Base-by-base conservation (phyloP, 495 filamentous ascomycete species). In the Physcia stellaris region DNA sequence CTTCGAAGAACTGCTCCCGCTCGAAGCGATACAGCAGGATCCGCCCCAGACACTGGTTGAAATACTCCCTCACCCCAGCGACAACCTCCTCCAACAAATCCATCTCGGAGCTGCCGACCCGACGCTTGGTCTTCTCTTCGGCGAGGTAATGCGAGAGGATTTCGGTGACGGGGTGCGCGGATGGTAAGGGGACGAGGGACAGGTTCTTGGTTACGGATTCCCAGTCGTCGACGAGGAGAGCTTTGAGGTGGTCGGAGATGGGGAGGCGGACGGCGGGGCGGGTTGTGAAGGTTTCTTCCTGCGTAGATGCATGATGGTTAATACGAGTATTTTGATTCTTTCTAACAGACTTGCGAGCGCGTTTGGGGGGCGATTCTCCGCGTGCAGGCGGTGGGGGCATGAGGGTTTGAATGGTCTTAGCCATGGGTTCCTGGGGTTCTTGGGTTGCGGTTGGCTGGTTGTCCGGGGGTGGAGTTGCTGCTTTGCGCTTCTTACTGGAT, bases 181-280 rank as follows among this genome's bases (percentile, higher is more conserved):
- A 73, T 0, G 90, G 90, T 7, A 98, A 67, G 0, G 77, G 73
- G 12, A 94, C 83, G 2, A 95, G 75, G 49, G 83, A 79, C 44
- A 80, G 73, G 51, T 87, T 85, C 66, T 96, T 96, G 34, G 90
- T 98, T 35, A 95, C 75, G 48, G 94, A 92, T 59, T 98, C 90
- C 90, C 90, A 98, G 61, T 98, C 90, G 50, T 98, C 90, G 27
- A 98, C 90, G 3, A 98, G 76, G 31, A 90, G 63, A 13, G 79
- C 77, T 61, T 95, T 95, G 35, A 98, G 60, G 36, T 77, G 71
- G 51, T 96, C 90, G 2, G 90, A 84, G 29, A 70, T 73, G 30
- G 74, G 63, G 36, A 98, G 73, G 37, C 82, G 83, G 51, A 96
- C 72, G 0, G 80, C 79, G 4, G 87, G 87, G 9, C 83, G 73